Conservation (phyloP, 2,329 filamentous ascomycete species). For the Waltergamsia citrina region DNA sequence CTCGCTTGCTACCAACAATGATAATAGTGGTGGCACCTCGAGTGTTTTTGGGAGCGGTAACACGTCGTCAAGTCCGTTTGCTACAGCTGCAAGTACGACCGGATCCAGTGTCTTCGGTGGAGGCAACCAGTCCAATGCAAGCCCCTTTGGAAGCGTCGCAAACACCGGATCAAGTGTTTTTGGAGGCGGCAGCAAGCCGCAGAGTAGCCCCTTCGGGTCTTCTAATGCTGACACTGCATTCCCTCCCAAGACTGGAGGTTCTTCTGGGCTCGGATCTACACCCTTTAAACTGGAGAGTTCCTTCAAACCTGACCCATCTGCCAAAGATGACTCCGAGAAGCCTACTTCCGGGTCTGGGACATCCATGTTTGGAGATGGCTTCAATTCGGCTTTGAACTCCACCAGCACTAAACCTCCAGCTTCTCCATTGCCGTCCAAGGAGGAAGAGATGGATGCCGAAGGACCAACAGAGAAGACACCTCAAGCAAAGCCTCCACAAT, state of each 20-base stretch:
- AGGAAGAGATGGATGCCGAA: conserved; percentile 41
- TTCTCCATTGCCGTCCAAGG: conserved; percentile 29
- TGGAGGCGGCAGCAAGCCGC: conserved; percentile 11
- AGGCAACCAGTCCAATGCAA: conserved; percentile 20
- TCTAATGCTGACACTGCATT: conserved; percentile 8
- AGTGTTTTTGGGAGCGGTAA: too few species aligned
- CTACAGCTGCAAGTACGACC: conserved; percentile 23
- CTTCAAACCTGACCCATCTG: conserved; percentile 55
- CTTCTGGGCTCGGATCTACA: conserved; percentile 34
- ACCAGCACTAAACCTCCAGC: conserved; percentile 26
- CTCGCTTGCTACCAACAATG: too few species aligned
- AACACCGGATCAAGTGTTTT: conserved; percentile 20
- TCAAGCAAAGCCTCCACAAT: conserved; percentile 24
- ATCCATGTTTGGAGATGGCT: conserved; percentile 50
- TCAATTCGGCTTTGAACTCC: conserved; percentile 48
- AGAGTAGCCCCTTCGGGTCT: conserved; percentile 14
- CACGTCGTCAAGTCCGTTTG: too few species aligned
- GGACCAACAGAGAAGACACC: conserved; percentile 23
- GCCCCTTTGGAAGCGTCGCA: conserved; percentile 1
- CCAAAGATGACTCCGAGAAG: conserved; percentile 49
- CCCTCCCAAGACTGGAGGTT: conserved; percentile 10
- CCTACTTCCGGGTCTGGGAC: conserved; percentile 29
- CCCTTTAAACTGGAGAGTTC: conserved; percentile 60
- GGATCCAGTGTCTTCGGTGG: conserved; percentile 26
- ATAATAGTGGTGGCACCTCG: too few species aligned